phyloP scores from a whole-genome alignment of 306 rosid species.

The Prunus kanzakura region DNA sequence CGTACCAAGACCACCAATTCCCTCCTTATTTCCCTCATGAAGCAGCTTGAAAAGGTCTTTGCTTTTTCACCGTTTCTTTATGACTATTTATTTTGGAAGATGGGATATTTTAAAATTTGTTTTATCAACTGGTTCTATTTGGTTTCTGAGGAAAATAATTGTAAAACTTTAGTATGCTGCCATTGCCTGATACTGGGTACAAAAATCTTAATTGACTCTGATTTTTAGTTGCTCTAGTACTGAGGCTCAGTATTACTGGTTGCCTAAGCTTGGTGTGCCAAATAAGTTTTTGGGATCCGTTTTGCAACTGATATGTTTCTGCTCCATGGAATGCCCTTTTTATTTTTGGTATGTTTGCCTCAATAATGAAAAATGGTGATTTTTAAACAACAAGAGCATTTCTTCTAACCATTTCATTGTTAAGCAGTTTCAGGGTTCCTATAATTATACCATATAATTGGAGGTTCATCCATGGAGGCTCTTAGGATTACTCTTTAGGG shows the following conservation, averaged over 20 bases:
- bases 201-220: neutral
- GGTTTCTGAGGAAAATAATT: neutral
- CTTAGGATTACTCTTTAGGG: neutral
- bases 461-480: neutral
- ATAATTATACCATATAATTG: neutral
- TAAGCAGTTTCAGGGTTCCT: neutral
- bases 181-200: neutral
- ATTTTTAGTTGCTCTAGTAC: slow-evolving; percentile 16
- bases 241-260: slow-evolving; percentile 14
- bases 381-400: neutral
- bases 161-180: neutral
- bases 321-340: slow-evolving; percentile 21
- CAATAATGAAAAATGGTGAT: neutral
- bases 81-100: neutral
- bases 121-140: slow-evolving; percentile 2
- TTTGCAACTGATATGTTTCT: slow-evolving; percentile 19
- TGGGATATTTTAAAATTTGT: neutral
- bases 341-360: neutral
- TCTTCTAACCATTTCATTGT: neutral
- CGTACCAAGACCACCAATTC: slow-evolving; percentile 95
- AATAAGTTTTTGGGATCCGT: slow-evolving; percentile 10
- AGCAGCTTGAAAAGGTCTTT: slow-evolving; percentile 89
- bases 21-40: slow-evolving; percentile 92
- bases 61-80: neutral
- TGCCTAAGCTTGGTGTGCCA: slow-evolving; percentile 10